A percentile compares a stretch with the other conserved stretches of the same genome.
These are phyloP conservation scores for Eleusine coracana DNA, from an alignment of 176 grass and related monocot genomes.

Conservation along the genomic window DNA sequence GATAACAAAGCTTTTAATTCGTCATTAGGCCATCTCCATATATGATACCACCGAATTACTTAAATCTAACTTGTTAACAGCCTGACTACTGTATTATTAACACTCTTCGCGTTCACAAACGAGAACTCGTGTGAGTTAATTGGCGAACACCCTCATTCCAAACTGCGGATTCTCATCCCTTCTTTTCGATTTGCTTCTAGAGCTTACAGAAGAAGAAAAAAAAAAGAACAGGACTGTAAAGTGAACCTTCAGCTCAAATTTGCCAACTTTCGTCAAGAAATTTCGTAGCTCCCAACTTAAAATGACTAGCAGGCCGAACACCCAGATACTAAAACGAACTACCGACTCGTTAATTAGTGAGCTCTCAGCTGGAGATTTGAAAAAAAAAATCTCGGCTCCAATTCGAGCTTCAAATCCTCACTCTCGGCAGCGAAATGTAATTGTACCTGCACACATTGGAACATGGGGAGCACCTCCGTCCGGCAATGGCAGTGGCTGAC, in stretches of 20 bases:
- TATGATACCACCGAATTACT: background rate
- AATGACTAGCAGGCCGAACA: background rate
- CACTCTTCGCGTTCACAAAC: background rate
- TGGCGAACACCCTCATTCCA: background rate
- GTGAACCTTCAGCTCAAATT: background rate
- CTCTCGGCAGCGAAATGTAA: background rate
- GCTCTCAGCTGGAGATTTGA: background rate
- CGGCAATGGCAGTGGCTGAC: background rate
- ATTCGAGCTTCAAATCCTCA: background rate
- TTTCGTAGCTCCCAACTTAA: background rate
- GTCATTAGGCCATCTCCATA: background rate
- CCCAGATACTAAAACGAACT: background rate
- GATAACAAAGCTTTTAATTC: background rate
- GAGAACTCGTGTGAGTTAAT: background rate
- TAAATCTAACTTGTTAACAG: background rate
- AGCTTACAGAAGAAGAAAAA: background rate
- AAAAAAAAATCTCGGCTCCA: background rate
- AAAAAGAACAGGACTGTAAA: background rate
- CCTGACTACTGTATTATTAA: background rate
- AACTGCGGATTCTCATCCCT: background rate
- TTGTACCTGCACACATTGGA: slow-evolving; percentile 7
- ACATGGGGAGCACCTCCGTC: background rate
- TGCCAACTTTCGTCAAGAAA: background rate
- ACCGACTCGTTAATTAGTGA: background rate
- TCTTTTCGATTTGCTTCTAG: background rate